These are phyloP conservation scores for Xylaria palmicola DNA, from an alignment of 495 filamentous ascomycete genomes.

Conservation along the genomic window DNA sequence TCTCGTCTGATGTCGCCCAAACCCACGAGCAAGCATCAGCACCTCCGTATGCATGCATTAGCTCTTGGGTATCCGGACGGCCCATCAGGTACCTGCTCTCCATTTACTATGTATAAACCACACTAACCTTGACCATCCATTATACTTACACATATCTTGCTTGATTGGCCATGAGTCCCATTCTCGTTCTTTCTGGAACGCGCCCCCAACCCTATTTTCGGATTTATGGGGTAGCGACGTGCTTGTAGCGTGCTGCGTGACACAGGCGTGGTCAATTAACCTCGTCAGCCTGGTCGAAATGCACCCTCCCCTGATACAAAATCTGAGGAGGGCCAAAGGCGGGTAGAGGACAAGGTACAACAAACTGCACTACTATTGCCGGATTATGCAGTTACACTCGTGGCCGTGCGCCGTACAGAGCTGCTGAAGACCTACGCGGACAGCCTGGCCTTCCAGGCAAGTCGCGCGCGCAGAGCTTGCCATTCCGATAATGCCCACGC, in stretches of 20 bases:
- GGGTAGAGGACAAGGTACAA: not conserved
- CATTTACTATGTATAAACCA: not conserved
- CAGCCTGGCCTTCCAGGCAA: not conserved
- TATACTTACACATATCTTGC: not conserved
- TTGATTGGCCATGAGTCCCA: not conserved
- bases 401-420: not conserved
- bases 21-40: not conserved
- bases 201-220: constrained; percentile 14
- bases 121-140: no score
- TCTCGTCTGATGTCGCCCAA: not conserved
- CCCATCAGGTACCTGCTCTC: not conserved
- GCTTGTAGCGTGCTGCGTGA: not conserved
- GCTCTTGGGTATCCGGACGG: not conserved
- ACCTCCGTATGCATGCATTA: not conserved
- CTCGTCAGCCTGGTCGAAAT: not conserved
- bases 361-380: not conserved
- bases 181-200: constrained; percentile 2
- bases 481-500: not conserved
- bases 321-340: not conserved
- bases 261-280: not conserved
- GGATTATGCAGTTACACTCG: not conserved
- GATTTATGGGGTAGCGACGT: not conserved
- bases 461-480: not conserved
- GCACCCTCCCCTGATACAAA: not conserved
- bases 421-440: not conserved